Conservation (phyloP, 495 filamentous ascomycete genomes). For the Xylaria acuta region DNA sequence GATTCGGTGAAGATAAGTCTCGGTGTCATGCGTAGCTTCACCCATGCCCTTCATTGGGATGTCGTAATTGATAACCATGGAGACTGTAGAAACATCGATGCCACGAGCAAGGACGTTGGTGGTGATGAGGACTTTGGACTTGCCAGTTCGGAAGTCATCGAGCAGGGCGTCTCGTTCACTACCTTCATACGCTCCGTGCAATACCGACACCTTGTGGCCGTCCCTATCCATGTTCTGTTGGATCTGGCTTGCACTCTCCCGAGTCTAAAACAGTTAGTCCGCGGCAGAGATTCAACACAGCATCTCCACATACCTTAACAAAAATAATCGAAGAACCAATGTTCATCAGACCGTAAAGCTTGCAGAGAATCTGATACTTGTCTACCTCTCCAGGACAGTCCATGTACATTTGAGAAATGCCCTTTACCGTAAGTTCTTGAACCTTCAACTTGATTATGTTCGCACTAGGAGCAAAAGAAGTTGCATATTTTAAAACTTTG, state of each 20-base stretch:
- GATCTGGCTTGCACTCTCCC: conserved; percentile 80
- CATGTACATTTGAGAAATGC: conserved; percentile 96
- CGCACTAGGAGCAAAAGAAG: conserved; percentile 78
- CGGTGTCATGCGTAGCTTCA: conserved; percentile 69
- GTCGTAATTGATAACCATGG: conserved; percentile 97
- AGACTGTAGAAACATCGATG: conserved; percentile 95
- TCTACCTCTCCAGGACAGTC: conserved; percentile 80
- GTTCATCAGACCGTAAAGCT: conserved; percentile 93
- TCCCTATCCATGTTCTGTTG: conserved; percentile 84
- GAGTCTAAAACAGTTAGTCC: conserved; percentile 62
- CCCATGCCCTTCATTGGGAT: conserved; percentile 65
- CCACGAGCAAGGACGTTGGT: conserved; percentile 97
- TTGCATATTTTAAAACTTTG: conserved; percentile 79
- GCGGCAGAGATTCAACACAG: neutral
- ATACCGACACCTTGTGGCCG: conserved; percentile 86
- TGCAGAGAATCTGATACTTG: conserved; percentile 87
- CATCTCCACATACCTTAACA: conserved; percentile 70
- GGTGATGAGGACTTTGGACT: conserved; percentile 96
- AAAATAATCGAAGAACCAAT: conserved; percentile 98
- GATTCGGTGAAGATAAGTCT: conserved; percentile 98
- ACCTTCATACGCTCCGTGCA: conserved; percentile 87
- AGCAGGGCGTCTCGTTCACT: conserved; percentile 82
- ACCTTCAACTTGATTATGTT: conserved; percentile 88
- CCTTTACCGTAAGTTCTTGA: conserved; percentile 92
- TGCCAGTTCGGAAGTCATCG: conserved; percentile 82